A percentile compares a stretch with the other conserved stretches of the same genome.
phyloP scores from a whole-genome alignment of 768 basidiomycete genomes.

The Cubamyces lactineus region DNA sequence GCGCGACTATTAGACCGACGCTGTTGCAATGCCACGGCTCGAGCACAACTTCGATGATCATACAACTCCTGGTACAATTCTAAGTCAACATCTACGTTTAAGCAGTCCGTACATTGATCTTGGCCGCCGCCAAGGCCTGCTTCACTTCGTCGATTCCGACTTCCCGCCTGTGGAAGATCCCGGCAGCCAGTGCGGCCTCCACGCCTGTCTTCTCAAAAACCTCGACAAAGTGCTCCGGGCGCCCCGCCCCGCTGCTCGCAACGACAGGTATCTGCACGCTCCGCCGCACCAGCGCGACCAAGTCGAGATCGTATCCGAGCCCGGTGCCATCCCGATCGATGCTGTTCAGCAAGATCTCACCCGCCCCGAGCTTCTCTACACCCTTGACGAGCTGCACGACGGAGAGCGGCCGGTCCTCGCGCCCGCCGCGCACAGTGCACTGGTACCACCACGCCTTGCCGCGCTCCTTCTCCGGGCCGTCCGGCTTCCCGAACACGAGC shows the following conservation, averaged over 20 bases:
- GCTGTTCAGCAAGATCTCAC: conserved; percentile 93
- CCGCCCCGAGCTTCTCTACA: conserved; percentile 89
- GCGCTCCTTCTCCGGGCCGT: conserved; percentile 55
- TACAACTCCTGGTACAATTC: not conserved
- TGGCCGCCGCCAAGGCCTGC: conserved; percentile 46
- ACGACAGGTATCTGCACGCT: conserved; percentile 90
- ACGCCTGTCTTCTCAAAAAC: conserved; percentile 80
- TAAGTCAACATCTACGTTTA: not conserved
- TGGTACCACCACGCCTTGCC: conserved; percentile 98
- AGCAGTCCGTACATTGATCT: conserved; percentile 51
- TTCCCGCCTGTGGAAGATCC: conserved; percentile 93
- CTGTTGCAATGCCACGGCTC: too few relatives aligned
- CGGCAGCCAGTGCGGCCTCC: conserved; percentile 94
- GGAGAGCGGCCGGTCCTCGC: conserved; percentile 80
- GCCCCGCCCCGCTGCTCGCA: conserved; percentile 93
- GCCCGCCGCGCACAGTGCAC: conserved; percentile 94
- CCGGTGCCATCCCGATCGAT: conserved; percentile 92
- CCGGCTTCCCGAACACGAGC: conserved; percentile 50
- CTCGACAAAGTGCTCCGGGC: conserved; percentile 79
- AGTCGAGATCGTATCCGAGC: conserved; percentile 85
- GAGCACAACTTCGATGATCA: not conserved
- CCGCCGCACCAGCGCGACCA: conserved; percentile 74
- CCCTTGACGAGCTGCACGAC: conserved; percentile 91
- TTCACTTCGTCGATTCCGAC: conserved; percentile 87
- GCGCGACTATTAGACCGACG: too few relatives aligned